Base-by-base conservation (phyloP, 768 basidiomycete species). In the Podaxis sp. region DNA sequence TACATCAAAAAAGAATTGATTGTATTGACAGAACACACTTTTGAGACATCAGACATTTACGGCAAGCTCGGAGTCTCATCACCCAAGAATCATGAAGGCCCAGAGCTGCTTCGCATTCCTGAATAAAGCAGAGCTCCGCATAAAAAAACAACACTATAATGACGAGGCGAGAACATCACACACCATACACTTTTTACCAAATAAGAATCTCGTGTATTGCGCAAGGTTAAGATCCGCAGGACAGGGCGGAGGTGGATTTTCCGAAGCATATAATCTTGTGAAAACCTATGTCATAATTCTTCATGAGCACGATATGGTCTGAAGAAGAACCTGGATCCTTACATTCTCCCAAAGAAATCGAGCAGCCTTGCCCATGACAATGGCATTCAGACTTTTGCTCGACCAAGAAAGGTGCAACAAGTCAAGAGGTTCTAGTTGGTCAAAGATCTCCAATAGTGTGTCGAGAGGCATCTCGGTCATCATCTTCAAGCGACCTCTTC, bases 341-440 rank as follows among this genome's bases (percentile, higher is more conserved):
- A 74, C 75, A 26, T 61, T 24, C 63, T 72, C 72, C 80, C 80
- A 83, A 0, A 79, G 24, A 44, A 42, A 63, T 12, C 61, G 65
- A 3, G 71, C 65, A 2, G 59, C 52, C 17, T 66, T 66, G 8
- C 65, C 63, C 57, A 76, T 63, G 28, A 82, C 67, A 6, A 79
- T 70, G 4, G 57, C 62, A 22, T 77, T 74, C 52, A 82, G 67
- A 1, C 60, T 68, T 65, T 77, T 76, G 39, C 69, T 75, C 1
- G 79, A 72, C 52, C 77, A 66, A 0, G 78, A 74, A 6, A 82
- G 70, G 59, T 72, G 68, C n/a, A 84, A 69, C 9, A 83, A 68
- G 63, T 83, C 80, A 13, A 68, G 30, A n/a, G 80, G 79, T 30
- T 74, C 63, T 7, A 82, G 69, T 39, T 76, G 68, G 9, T 70